Evolutionary conservation across 179 eudicot genomes (phyloP), one percentile per base, ranked within the genome.

Genomic region (Silene vulgaris): DNA sequence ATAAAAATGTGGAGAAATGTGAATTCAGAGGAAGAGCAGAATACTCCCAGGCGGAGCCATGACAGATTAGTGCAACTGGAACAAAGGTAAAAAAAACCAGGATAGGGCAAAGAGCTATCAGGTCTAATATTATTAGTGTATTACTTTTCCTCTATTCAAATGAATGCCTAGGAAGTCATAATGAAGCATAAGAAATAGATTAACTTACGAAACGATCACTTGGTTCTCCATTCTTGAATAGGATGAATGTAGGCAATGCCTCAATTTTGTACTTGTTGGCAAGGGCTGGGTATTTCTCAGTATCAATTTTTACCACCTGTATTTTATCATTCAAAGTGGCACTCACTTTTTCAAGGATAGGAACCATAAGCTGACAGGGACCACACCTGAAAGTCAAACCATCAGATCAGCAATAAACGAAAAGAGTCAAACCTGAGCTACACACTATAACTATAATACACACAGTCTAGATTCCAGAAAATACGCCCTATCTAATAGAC

Each of bases 341-440:
- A 63, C 92, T 72, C 56, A 88, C 97, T 85, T 89, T 83, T 57
- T 90, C 82, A 32, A 95, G 90, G 71, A 95, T 82, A 63, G 99
- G 99, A 79, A 75, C 91, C 99, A 95, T 95, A 40, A 92, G 85
- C 72, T 95, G 97, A 83, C 99, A 95, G 59, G 99, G 99, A 74
- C 99, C 99, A 76, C 97, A 95, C 99, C 99, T 95, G 84, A 67
- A 83, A 29, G 59, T 16, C 20, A 23, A 52, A 65, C 17, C 74
- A 71, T 17, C 65, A 73, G 9, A 68, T 35, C 71, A 14, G 35
- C 62, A 72, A 8, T 9, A 65, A 66, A 16, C 14, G 21, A 23
- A 63, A 7, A 5, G 48, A 64, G 45, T 65, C 45, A 30, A 56
- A 29, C 45, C 64, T 72, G 40, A 1, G 19, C 16, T 65, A n/a